phyloP scores from a whole-genome alignment of 306 rosid genomes.

The Vachellia pachyceras region DNA sequence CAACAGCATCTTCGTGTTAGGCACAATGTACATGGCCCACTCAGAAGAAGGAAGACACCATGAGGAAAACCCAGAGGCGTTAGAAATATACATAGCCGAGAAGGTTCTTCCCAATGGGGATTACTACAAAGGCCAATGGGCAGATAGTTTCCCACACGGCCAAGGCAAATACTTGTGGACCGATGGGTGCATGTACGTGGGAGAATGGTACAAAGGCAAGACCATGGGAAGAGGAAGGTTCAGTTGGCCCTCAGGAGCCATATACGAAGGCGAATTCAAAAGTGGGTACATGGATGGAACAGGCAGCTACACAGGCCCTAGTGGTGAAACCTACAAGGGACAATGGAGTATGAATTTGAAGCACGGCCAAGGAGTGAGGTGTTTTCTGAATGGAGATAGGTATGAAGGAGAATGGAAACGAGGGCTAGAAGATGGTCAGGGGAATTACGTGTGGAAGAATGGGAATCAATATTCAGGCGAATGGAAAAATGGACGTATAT shows the following conservation, averaged over 20 bases:
- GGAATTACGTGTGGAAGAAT: constrained; percentile 78
- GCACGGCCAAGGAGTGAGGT: constrained; percentile 77
- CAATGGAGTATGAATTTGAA: constrained; percentile 82
- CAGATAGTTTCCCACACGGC: constrained; percentile 75
- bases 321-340: constrained; percentile 80
- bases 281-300: constrained; percentile 81
- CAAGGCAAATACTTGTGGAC: constrained; percentile 85
- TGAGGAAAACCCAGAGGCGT: constrained; percentile 35
- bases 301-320: constrained; percentile 65
- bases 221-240: constrained; percentile 84
- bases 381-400: constrained; percentile 67
- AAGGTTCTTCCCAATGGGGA: constrained; percentile 84
- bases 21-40: constrained; percentile 48
- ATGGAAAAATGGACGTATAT: constrained; percentile 78
- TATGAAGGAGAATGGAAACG: constrained; percentile 86
- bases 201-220: constrained; percentile 82
- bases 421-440: constrained; percentile 75
- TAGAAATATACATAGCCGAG: constrained; percentile 61
- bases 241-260: constrained; percentile 94
- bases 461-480: constrained; percentile 76
- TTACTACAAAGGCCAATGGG: constrained; percentile 89
- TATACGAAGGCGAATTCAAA: constrained; percentile 92
- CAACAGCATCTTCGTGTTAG: constrained; percentile 84
- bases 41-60: constrained; percentile 44
- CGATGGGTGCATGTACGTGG: constrained; percentile 88